Percentiles rank a stretch among this genome's conserved stretches.
Evolutionary conservation across 768 basidiomycete species (phyloP).

Genomic region (Tylopilus sp.): DNA sequence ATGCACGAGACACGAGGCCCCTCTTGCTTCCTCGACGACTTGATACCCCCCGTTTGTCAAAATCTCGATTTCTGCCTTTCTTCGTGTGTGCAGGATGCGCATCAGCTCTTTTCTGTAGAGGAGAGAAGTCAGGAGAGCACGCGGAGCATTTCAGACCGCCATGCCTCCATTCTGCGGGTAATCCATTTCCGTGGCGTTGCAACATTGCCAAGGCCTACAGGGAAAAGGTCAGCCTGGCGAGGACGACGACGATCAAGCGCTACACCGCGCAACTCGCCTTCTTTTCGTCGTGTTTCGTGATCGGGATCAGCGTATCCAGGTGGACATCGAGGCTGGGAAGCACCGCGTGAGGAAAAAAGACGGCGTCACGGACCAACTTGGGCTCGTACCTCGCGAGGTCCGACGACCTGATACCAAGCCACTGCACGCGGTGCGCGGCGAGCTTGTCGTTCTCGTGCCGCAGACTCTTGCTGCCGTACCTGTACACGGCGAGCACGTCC

Average conservation of each 20-base stretch:
- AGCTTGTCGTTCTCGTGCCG: slow-evolving; percentile 69
- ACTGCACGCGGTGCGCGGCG: slow-evolving; percentile 64
- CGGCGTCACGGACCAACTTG: background rate
- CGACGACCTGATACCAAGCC: slow-evolving; percentile 74
- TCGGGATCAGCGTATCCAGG: slow-evolving; percentile 60
- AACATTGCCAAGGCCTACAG: slow-evolving; percentile 67
- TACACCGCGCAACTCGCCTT: slow-evolving; percentile 54
- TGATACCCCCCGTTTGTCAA: slow-evolving; percentile 28
- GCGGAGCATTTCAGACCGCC: slow-evolving; percentile 19
- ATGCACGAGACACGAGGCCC: slow-evolving; percentile 18
- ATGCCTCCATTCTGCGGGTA: slow-evolving; percentile 71
- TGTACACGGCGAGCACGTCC: slow-evolving; percentile 88
- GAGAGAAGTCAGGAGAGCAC: slow-evolving; percentile 1
- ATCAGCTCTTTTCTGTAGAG: slow-evolving; percentile 68
- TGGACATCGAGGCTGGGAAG: slow-evolving; percentile 54
- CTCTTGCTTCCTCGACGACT: slow-evolving; percentile 3
- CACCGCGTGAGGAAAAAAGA: background rate
- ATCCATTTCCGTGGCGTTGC: slow-evolving; percentile 31
- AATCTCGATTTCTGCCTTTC: slow-evolving; percentile 92
- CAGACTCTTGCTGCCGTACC: slow-evolving; percentile 69
- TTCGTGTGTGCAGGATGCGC: slow-evolving; percentile 74
- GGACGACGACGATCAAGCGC: background rate
- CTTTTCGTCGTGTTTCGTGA: slow-evolving; percentile 67
- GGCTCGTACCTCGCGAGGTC: slow-evolving; percentile 59
- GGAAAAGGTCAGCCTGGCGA: background rate